These are phyloP conservation scores for Aspergillus egyptiacus DNA, from an alignment of 495 filamentous ascomycete genomes.

Conservation along the genomic window DNA sequence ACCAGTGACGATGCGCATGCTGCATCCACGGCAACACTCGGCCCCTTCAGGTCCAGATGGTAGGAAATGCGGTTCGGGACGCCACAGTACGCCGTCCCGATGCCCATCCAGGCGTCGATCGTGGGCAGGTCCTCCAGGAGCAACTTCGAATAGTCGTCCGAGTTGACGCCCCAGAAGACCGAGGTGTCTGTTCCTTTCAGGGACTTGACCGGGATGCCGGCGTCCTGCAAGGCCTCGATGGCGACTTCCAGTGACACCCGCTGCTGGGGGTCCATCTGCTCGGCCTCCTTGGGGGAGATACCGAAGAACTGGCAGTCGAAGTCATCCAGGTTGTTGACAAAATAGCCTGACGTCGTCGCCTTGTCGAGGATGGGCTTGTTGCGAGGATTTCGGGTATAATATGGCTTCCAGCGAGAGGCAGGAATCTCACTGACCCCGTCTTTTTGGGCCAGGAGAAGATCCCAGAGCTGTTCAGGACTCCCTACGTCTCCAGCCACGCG, in stretches of 20 bases:
- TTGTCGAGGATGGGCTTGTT: conserved; percentile 26
- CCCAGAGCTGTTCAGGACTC: conserved; percentile 48
- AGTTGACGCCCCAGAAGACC: conserved; percentile 27
- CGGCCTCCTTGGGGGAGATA: conserved; percentile 13
- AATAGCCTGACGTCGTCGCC: conserved; percentile 27
- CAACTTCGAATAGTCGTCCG: conserved; percentile 32
- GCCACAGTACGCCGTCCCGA: conserved; percentile 24
- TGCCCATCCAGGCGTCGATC: conserved; percentile 31
- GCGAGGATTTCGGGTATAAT: conserved; percentile 19
- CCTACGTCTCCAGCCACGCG: conserved; percentile 35
- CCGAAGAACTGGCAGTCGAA: conserved; percentile 28
- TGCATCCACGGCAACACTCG: conserved; percentile 27
- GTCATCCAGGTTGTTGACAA: conserved; percentile 23
- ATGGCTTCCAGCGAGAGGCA: conserved; percentile 31
- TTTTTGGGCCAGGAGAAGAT: conserved; percentile 29
- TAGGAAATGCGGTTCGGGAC: conserved; percentile 32
- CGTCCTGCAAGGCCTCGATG: conserved; percentile 38
- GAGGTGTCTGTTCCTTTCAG: conserved; percentile 24
- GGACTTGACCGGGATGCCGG: conserved; percentile 15
- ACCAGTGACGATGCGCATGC: conserved; percentile 30
- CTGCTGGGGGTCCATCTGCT: conserved; percentile 38
- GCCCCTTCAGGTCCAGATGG: conserved; percentile 25
- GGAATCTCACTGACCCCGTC: conserved; percentile 30
- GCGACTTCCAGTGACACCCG: conserved; percentile 47
- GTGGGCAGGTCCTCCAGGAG: conserved; percentile 30